These are phyloP conservation scores for Hanseniaspora sp. DNA, from an alignment of 1,139 yeast species.

Conservation along the genomic window DNA sequence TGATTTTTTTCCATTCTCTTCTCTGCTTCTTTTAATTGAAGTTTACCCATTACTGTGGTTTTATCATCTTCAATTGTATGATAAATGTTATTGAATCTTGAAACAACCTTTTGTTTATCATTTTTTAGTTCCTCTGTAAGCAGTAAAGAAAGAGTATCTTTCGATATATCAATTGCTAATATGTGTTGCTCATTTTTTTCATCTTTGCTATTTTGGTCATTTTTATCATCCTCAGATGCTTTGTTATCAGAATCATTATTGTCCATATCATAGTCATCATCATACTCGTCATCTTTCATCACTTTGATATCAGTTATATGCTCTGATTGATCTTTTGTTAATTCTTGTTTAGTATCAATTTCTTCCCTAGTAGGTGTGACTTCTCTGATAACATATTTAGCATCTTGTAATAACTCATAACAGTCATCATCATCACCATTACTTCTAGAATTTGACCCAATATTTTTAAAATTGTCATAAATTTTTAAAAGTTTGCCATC, in stretches of 20 bases:
- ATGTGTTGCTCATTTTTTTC: conserved; percentile 20
- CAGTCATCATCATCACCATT: background rate
- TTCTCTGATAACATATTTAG: background rate
- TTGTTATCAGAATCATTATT: conserved; percentile 27
- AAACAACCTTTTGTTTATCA: conserved; percentile 23
- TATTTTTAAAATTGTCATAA: background rate
- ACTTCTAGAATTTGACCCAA: background rate
- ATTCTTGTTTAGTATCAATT: background rate
- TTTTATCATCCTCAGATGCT: conserved; percentile 23
- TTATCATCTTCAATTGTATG: conserved; percentile 77
- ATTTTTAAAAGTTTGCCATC: background rate
- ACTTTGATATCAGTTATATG: conserved; percentile 1
- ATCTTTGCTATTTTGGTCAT: conserved; percentile 8
- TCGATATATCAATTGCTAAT: conserved; percentile 27
- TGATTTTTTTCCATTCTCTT: conserved; percentile 43
- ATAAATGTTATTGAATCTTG: conserved; percentile 49
- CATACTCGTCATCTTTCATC: conserved; percentile 15
- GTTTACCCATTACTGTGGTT: conserved; percentile 64
- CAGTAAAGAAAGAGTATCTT: conserved; percentile 21
- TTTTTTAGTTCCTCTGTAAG: conserved; percentile 21
- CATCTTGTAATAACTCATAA: background rate
- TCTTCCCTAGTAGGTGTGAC: background rate
- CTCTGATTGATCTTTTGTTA: background rate
- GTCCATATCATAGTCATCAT: conserved; percentile 29
- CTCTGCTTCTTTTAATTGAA: conserved; percentile 72